Evolutionary conservation across 441 rosid genomes (phyloP).

Genomic region (Adansonia gregorii): DNA sequence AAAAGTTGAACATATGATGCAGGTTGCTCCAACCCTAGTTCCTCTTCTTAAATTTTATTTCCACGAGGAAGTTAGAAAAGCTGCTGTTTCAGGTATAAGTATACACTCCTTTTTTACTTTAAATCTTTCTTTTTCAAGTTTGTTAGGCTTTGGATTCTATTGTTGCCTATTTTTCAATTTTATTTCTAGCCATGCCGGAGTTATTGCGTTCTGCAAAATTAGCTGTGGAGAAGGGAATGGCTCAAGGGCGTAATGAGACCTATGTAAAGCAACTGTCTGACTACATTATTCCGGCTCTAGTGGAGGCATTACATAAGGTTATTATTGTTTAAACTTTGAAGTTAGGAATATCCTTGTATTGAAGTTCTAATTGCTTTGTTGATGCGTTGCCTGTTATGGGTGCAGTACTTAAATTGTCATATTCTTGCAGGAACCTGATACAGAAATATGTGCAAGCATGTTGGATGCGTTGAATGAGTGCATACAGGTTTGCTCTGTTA

Average conservation of each 20-base stretch:
- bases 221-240: conserved; percentile 87
- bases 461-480: conserved; percentile 96
- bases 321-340: conserved; percentile 26
- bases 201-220: conserved; percentile 92
- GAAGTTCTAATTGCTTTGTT: conserved; percentile 17
- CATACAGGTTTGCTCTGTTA: conserved; percentile 65
- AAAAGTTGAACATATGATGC: conserved; percentile 30
- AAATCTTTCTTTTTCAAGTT: neutral
- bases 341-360: neutral
- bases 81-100: conserved; percentile 95
- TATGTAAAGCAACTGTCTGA: conserved; percentile 93
- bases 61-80: conserved; percentile 99
- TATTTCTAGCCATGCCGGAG: conserved; percentile 90
- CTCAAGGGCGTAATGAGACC: conserved; percentile 87
- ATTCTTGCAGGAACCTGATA: conserved; percentile 93
- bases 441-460: conserved; percentile 95
- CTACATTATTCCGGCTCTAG: conserved; percentile 85
- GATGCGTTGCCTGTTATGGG: neutral
- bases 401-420: conserved; percentile 24
- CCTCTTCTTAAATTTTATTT: conserved; percentile 98
- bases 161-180: conserved; percentile 5
- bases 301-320: conserved; percentile 97
- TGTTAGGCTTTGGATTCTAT: conserved; percentile 10
- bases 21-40: conserved; percentile 97
- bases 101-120: neutral